Evolutionary conservation across 768 basidiomycete genomes (phyloP), one percentile per base, ranked within the genome.

Genomic region (Kwoniella dejecticola): DNA sequence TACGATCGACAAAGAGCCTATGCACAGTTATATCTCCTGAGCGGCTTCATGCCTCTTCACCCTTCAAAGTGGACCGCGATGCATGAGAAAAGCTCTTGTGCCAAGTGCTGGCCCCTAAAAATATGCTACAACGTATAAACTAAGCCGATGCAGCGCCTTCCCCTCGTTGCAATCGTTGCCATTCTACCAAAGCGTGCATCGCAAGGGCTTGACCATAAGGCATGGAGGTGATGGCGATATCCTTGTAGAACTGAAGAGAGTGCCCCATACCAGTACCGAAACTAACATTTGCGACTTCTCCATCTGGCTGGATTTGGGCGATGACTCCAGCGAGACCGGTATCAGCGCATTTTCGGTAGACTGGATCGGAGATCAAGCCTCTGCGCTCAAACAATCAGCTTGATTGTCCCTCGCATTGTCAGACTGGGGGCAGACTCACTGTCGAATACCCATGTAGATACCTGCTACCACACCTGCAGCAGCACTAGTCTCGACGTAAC

Each of bases 171-270:
- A 64, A 40, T 42, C 72, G 60, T 63, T 72, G 66, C 72, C 72
- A 82, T 67, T 84, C 83, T 15, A 83, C 83, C 63, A 84, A 72
- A 15, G 83, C 83, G 31, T 83, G 70, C 59, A 84, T 74, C 19
- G 83, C 83, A 61, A 85, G 73, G 59, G 83, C 83, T 67, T 84
- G 84, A 13, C 85, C 84, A 66, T 85, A 85, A 12, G 84, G 84
- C 84, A 85, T 85, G 52, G 82, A 82, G 23, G 84, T 85, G 68
- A 84, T 76, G n/a, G 82, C 80, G 44, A 85, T 81, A 45, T 80
- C 77, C 67, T 81, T 83, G 71, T 84, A 85, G 56, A 79, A 82
- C 49, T 84, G 82, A 27, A 82, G 66, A 57, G 82, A 72, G 47
- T 80, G 71, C 49, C 84, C 84, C 40, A 85, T 83, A 3, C 82